These are phyloP conservation scores for Nicotiana sylvestris DNA, from an alignment of 257 asterid genomes.

Conservation along the genomic window DNA sequence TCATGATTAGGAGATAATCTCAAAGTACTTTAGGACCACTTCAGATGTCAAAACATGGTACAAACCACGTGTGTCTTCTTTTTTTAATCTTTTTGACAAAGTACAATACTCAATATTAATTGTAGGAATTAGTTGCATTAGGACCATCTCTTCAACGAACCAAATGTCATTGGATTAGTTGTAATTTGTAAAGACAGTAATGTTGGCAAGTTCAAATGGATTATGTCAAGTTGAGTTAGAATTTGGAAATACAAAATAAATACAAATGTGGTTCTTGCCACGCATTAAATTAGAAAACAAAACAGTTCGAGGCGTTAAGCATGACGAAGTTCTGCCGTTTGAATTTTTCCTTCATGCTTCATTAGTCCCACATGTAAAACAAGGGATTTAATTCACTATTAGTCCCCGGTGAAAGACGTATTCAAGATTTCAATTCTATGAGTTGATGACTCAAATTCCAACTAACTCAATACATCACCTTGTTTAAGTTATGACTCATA, in stretches of 20 bases:
- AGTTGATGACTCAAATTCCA: too few species aligned
- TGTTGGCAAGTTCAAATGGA: neutral
- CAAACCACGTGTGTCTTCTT: constrained; percentile 1
- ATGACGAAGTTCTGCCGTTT: constrained; percentile 8
- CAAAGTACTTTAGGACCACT: neutral
- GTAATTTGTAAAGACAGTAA: neutral
- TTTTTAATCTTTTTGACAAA: neutral
- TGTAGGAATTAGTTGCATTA: neutral
- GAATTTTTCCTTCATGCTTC: neutral
- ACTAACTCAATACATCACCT: too few species aligned
- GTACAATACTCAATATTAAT: neutral
- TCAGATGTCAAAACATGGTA: constrained; percentile 1
- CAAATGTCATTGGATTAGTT: neutral
- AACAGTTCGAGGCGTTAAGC: constrained; percentile 2
- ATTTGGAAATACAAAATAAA: neutral
- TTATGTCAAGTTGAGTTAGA: neutral
- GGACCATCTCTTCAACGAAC: neutral
- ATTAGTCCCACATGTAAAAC: neutral
- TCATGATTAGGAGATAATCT: neutral
- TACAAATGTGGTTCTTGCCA: constrained; percentile 7
- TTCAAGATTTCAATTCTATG: neutral
- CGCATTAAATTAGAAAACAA: constrained; percentile 5
- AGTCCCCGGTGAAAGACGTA: neutral
- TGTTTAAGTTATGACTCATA: too few species aligned
- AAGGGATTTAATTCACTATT: neutral